phyloP scores from a whole-genome alignment of 331 rosid genomes.

The Spiraea crenata region DNA sequence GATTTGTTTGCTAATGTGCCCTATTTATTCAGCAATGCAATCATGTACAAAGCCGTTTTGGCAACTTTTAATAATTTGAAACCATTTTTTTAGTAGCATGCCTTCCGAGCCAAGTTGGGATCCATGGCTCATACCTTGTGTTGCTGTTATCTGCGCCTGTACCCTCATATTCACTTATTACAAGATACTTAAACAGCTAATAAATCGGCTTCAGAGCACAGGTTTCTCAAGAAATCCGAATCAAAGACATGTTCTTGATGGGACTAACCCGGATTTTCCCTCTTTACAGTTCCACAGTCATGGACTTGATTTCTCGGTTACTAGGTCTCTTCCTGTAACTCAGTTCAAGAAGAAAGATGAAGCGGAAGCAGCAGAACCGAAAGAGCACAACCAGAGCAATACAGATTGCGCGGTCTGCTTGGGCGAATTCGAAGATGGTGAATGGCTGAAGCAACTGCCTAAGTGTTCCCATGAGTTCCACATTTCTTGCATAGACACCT shows the following conservation, averaged over 20 bases:
- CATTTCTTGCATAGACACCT: constrained; percentile 47
- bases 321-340: constrained; percentile 33
- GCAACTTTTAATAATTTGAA: not conserved
- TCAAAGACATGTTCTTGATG: constrained; percentile 13
- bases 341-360: constrained; percentile 39
- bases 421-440: constrained; percentile 54
- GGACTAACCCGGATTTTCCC: constrained; percentile 13
- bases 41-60: constrained; percentile 22
- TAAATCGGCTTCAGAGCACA: not conserved
- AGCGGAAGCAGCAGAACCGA: constrained; percentile 3
- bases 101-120: not conserved
- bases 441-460: constrained; percentile 46
- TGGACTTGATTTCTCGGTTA: constrained; percentile 29
- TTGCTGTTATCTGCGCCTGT: constrained; percentile 3
- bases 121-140: not conserved
- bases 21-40: constrained; percentile 9
- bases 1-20: constrained; percentile 4
- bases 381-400: not conserved
- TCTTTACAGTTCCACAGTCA: constrained; percentile 28
- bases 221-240: constrained; percentile 11
- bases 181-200: constrained; percentile 13
- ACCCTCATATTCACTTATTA: constrained; percentile 23
- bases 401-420: constrained; percentile 51
- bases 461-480: constrained; percentile 48
- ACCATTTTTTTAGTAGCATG: constrained; percentile 12